Evolutionary conservation across 2,329 filamentous ascomycete genomes (phyloP), one percentile per base, ranked within the genome.

Genomic region (Fusarium tuaranense): DNA sequence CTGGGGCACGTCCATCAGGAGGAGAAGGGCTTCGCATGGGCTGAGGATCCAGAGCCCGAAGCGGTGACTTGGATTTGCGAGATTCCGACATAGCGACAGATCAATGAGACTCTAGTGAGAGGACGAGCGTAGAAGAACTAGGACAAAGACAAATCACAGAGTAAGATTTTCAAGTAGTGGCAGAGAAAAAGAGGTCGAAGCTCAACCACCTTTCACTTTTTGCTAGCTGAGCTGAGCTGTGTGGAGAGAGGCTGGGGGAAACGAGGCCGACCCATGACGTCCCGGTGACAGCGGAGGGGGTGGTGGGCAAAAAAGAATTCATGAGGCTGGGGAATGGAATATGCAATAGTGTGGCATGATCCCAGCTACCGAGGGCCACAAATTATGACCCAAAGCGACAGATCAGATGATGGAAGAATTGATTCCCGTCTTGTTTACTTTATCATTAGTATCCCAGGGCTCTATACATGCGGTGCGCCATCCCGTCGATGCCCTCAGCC

Each of bases 31-130:
- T 78, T 18, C 75, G 76, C 9, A 79, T 67, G 9, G 79, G 79
- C 48, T 74, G 79, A 69, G 79, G 79, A 67, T 80, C 78, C 46
- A 81, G 53, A 59, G 76, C 67, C 53, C 72, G 64, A 60, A 81
- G 74, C 53, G 78, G 78, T 67, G 74, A 73, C 65, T 74, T 76
- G 65, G 72, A 67, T 39, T 72, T 74, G 64, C 74, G 74, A 59
- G 74, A 69, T 27, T 77, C 72, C 51, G 71, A 61, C 73, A 75
- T 75, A 46, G 41, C 27, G 68, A 61, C 62, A 39, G 53, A 20
- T 70, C 41, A 20, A 55, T 20, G 34, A 30, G 36, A 41, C 13
- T 41, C 38, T 38, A 53, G 36, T 44, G 44, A 55, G 30, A 55
- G 44, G 67, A 53, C 20, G 30, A 34, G 30, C 22, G 18, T 18